Evolutionary conservation across 2,329 filamentous ascomycete genomes (phyloP), one percentile per base, ranked within the genome.

Genomic region (Paecilomyces niveus): DNA sequence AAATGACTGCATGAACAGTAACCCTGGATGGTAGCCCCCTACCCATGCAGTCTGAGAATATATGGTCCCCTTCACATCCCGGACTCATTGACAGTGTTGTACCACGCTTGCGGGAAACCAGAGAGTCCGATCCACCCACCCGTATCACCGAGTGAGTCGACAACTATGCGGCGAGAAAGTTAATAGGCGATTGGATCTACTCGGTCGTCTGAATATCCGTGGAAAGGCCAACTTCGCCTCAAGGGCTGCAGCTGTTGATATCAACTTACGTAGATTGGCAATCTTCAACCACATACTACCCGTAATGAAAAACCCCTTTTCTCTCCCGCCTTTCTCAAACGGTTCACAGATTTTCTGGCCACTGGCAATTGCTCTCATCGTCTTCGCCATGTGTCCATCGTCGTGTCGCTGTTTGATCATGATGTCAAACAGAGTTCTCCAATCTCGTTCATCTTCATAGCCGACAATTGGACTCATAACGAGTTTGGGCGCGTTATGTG

Each of bases 301-400:
- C 29, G 70, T 70, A 26, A 80, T 71, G 15, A 63, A 63, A 58
- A 78, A 71, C 0, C 65, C 63, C 9, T 67, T 61, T 31, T 70
- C 65, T 33, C 63, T 58, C 2, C 57, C 64, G 21, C 57, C 60
- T 13, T 57, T 64, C 56, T 78, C 73, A 58, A 70, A 74, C 15
- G 65, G 62, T 49, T 67, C 64, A 54, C 74, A 78, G 1, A 71
- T 83, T 74, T 73, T 75, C 73, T 87, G 79, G 1, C 85, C 90
- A 65, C 91, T 74, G 3, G 83, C 82, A 18, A 94, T 72, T 1
- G 90, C 87, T 32, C 92, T 79, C 7, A 87, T 79, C 4, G 95
- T 75, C 73, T 97, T 97, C 57, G 86, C 80, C 9, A 85, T 80
- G 74, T 97, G 93, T 0, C 92, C 92, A 72, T 97, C 92, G 64